Evolutionary conservation across 192 early-diverging fungal species (phyloP), one percentile per base, ranked within the genome.

Genomic region (Bifiguratus adelaidae): DNA sequence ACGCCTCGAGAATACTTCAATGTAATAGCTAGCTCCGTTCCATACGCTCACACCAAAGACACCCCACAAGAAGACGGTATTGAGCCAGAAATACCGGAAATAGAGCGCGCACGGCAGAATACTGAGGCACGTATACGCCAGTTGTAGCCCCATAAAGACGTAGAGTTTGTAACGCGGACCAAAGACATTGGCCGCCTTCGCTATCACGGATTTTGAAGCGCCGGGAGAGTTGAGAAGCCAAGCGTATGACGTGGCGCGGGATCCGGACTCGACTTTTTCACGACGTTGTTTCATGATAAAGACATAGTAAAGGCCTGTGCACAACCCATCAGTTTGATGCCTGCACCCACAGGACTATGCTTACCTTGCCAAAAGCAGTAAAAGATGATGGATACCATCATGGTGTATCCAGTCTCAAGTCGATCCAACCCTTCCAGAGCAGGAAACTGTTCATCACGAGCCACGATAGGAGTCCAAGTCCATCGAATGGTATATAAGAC

Each of bases 1-100:
- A 28, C 71, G 59, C 34, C 66, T 63, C 30, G 65, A 70, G 50
- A 83, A 83, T 0, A 83, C 77, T 28, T 83, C 81, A 58, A 83
- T 77, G 60, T 83, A 83, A 33, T 80, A 83, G 30, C 64, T 63
- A 3, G 78, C 78, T 2, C 81, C 81, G 36, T 83, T 83, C 65
- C 68, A 81, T 7, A 77, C 76, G 44, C 74, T 74, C 24, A 70
- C 63, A 22, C 55, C 58, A 45, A 81, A 65, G 53, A 74, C 58
- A 7, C 52, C 26, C 4, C 77, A 58, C 12, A 83, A 48, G 24
- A 76, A 74, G 0, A 41, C 45, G 7, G 78, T 75, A 36, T 83
- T 70, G 15, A 76, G 40, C 50, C 55, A 70, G 53, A 74, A 76
- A 47, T 55, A 55, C 16, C 59, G 65, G 55, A 73, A 81, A 19